Conservation (phyloP, 257 asterid species). For the Dorcoceras hygrometricum region DNA sequence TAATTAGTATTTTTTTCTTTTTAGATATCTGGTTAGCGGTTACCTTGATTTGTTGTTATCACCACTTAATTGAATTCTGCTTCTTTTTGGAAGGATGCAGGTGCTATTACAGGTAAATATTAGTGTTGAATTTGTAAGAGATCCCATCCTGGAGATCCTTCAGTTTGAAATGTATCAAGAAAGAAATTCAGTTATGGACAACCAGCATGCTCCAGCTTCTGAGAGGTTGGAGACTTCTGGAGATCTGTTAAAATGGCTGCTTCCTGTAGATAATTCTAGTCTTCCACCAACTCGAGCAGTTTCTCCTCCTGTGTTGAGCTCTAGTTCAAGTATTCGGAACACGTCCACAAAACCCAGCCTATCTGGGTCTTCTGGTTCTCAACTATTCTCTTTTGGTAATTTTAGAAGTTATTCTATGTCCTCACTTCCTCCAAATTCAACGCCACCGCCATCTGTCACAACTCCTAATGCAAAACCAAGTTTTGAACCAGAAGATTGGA, state of each 20-base stretch:
- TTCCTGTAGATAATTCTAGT: slow-evolving; percentile 88
- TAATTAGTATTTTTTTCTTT: slow-evolving; percentile 11
- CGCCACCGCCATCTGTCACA: slow-evolving; percentile 57
- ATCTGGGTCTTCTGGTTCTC: slow-evolving; percentile 77
- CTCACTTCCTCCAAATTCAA: slow-evolving; percentile 67
- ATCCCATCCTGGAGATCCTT: slow-evolving; percentile 92
- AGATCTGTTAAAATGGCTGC: slow-evolving; percentile 82
- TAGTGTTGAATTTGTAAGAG: slow-evolving; percentile 63
- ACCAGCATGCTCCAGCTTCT: slow-evolving; percentile 35
- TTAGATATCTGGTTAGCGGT: slow-evolving; percentile 7
- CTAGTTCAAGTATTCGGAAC: slow-evolving; percentile 67
- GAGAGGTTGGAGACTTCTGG: slow-evolving; percentile 69
- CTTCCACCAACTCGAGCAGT: slow-evolving; percentile 63
- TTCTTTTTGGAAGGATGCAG: slow-evolving; percentile 97
- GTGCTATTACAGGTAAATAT: slow-evolving; percentile 92
- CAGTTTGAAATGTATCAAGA: slow-evolving; percentile 84
- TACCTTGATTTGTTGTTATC: slow-evolving; percentile 24
- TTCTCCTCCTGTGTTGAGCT: slow-evolving; percentile 66
- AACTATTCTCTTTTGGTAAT: slow-evolving; percentile 80
- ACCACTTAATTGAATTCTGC: slow-evolving; percentile 51
- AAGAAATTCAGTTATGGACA: slow-evolving; percentile 43
- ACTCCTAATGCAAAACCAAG: slow-evolving; percentile 48
- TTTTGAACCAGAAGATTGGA: slow-evolving; percentile 71
- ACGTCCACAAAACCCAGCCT: slow-evolving; percentile 56
- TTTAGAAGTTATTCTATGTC: slow-evolving; percentile 98